phyloP scores from a whole-genome alignment of 2,329 filamentous ascomycete species.

The Xylariaceae sp. region DNA sequence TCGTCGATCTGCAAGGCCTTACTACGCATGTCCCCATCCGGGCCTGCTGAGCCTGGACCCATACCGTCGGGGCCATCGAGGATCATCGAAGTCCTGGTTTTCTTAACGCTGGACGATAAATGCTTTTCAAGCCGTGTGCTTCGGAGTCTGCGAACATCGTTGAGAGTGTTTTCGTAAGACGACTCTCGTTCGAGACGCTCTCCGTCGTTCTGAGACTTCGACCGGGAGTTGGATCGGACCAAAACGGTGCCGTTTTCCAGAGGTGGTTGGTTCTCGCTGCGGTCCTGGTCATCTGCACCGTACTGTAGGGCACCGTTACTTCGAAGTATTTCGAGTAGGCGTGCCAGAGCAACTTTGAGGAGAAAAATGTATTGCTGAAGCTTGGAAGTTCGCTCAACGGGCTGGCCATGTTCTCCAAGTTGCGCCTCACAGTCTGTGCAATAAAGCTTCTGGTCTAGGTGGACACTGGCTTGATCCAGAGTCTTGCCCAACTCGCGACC shows the following conservation, averaged over 20 bases:
- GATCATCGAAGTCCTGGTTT: constrained; percentile 83
- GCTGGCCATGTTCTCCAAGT: constrained; percentile 45
- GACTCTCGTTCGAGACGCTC: constrained; percentile 61
- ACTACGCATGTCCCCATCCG: constrained; percentile 47
- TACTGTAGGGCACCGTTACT: constrained; percentile 75
- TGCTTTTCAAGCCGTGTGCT: constrained; percentile 94
- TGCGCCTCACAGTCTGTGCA: constrained; percentile 63
- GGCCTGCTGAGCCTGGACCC: constrained; percentile 67
- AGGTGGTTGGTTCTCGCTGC: constrained; percentile 52
- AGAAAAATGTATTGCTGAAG: constrained; percentile 93
- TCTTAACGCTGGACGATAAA: constrained; percentile 85
- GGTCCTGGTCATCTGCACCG: constrained; percentile 65
- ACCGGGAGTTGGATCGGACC: constrained; percentile 61
- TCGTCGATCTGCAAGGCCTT: constrained; percentile 71
- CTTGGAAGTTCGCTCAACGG: constrained; percentile 72
- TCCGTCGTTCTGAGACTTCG: constrained; percentile 66
- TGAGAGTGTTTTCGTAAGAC: constrained; percentile 91
- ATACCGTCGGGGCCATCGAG: constrained; percentile 78
- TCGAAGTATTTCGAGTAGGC: constrained; percentile 80
- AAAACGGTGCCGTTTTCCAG: constrained; percentile 48
- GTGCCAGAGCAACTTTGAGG: constrained; percentile 81
- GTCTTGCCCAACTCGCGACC: constrained; percentile 61
- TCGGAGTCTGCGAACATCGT: constrained; percentile 84
- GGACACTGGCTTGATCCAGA: constrained; percentile 66
- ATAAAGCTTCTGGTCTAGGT: constrained; percentile 62